These are phyloP conservation scores for Orbilia brochopaga DNA, from an alignment of 2,329 filamentous ascomycete genomes.

Conservation along the genomic window DNA sequence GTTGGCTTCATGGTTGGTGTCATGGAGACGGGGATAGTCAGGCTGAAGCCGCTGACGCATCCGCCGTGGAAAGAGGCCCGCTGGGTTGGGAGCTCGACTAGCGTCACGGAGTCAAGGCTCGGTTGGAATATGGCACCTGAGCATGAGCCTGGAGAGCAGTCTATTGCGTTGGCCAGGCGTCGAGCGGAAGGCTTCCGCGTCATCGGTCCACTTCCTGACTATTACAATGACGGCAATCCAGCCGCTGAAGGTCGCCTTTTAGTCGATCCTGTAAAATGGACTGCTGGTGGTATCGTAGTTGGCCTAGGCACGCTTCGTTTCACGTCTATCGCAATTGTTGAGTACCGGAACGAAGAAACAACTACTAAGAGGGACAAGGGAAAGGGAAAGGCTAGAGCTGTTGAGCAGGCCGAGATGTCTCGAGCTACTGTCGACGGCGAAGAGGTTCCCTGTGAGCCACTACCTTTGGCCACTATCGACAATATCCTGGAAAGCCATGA, in stretches of 20 bases:
- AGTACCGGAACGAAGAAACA: constrained; percentile 38
- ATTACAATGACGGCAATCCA: constrained; percentile 34
- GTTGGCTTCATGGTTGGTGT: constrained; percentile 49
- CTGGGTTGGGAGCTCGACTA: constrained; percentile 37
- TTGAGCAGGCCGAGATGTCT: background rate
- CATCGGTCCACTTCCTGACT: constrained; percentile 40
- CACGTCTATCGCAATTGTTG: constrained; percentile 38
- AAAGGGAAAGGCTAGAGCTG: constrained; percentile 34
- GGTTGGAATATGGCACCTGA: constrained; percentile 41
- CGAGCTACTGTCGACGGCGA: constrained; percentile 34
- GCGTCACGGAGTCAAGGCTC: constrained; percentile 31
- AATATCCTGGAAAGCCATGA: constrained; percentile 26
- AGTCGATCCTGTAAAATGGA: constrained; percentile 31
- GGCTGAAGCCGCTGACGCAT: constrained; percentile 42
- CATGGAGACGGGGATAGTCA: constrained; percentile 44
- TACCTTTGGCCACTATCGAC: constrained; percentile 21
- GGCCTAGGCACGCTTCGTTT: constrained; percentile 43
- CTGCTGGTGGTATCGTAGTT: constrained; percentile 36
- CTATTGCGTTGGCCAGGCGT: constrained; percentile 33
- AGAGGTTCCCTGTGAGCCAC: constrained; percentile 25
- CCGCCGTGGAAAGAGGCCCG: constrained; percentile 47
- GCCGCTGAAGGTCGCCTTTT: constrained; percentile 32
- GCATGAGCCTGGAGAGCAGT: constrained; percentile 38
- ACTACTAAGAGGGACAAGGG: constrained; percentile 32
- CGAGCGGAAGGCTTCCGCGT: constrained; percentile 48